Evolutionary conservation across 352 stramenopile genomes (phyloP).

Genomic region (Blastocystis sp.): DNA sequence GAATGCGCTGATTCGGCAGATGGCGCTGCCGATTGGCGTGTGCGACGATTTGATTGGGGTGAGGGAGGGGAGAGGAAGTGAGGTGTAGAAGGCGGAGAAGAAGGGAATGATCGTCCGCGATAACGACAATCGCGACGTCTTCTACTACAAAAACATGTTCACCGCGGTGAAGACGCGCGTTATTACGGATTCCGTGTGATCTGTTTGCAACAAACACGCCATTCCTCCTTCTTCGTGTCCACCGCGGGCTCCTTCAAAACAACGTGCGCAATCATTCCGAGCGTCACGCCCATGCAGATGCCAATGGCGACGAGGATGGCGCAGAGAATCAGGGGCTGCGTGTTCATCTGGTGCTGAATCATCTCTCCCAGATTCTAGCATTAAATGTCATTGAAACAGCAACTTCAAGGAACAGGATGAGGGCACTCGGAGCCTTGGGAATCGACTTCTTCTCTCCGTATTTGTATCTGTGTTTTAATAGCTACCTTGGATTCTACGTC

Average conservation of each 20-base stretch:
- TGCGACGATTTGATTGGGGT: constrained; percentile 36
- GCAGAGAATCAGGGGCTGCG: constrained; percentile 16
- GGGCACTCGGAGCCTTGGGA: neutral
- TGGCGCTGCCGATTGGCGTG: constrained; percentile 27
- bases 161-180: constrained; percentile 1
- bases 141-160: constrained; percentile 51
- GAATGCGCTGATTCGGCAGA: constrained; percentile 28
- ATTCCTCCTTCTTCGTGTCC: constrained; percentile 8
- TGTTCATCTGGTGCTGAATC: neutral
- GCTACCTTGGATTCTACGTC: neutral
- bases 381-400: neutral
- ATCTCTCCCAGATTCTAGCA: neutral
- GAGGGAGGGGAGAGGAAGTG: neutral
- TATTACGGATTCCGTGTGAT: neutral
- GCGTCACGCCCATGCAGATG: neutral
- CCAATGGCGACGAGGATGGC: constrained; percentile 7
- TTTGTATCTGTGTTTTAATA: constrained; percentile 17
- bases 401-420: neutral
- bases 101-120: constrained; percentile 52
- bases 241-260: neutral
- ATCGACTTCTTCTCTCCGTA: constrained; percentile 6
- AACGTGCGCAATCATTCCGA: neutral
- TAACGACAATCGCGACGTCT: neutral
- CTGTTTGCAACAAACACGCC: constrained; percentile 37
- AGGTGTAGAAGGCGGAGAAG: constrained; percentile 46